Base-by-base conservation (phyloP, 768 basidiomycete genomes). In the Rhodotorula diobovata region DNA sequence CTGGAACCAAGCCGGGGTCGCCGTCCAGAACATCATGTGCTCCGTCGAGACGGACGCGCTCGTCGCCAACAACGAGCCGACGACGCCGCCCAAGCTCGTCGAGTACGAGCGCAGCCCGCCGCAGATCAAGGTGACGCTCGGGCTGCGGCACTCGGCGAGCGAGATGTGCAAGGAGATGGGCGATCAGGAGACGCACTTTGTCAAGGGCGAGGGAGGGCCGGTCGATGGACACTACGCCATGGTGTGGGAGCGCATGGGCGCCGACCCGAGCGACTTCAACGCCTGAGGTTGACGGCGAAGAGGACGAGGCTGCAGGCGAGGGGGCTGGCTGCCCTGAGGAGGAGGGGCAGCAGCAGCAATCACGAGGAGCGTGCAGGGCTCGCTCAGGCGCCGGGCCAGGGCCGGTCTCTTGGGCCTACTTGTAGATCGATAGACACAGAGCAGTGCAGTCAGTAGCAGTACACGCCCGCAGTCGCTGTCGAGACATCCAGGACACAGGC, bases 1-100 rank as follows among this genome's bases (percentile, higher is more conserved):
- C 32, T 78, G 77, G 76, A 71, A 73, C 45, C 77, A 77, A 45
- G 75, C 77, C 5, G 72, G 61, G 18, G 53, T 76, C 50, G 75
- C 67, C 35, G 74, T 67, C 1, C 55, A 75, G 32, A 78, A 75
- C 63, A 73, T 78, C 63, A 61, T 67, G 66, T 66, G 65, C 57
- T 57, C 34, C 46, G 25, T 66, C 48, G 65, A 66, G 57, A 66
- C 65, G 45, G 65, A 66, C 39, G 45, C 57, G 4, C n/a, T 46
- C 37, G 41, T 18, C 41, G 39, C 39, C 39, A 37, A 56, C 23
- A 45, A n/a, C 14, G n/a, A 39, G 35, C 20, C 16, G n/a, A 3
- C n/a, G 4, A 41, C 30, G 0, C 30, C 45, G 32, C 46, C 56
- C 21, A 58, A 37, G 35, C 46, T 75, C 25, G 66, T 59, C 35